Percentiles rank a stretch among this genome's conserved stretches.
phyloP scores from a whole-genome alignment of 257 asterid species.

The Solanum boliviense region DNA sequence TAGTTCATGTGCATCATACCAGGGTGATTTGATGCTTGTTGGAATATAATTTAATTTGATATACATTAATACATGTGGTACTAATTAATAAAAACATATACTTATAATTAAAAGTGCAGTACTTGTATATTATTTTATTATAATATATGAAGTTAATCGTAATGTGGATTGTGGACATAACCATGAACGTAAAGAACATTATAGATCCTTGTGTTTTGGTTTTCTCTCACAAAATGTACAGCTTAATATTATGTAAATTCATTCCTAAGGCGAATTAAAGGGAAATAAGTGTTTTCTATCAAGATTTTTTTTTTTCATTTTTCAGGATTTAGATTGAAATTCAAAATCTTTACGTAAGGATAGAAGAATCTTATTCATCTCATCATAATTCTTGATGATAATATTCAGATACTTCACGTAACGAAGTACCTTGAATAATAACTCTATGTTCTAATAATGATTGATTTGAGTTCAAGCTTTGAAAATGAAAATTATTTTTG shows the following conservation, averaged over 20 bases:
- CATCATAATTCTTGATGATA: background rate
- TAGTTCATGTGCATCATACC: background rate
- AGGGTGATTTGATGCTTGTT: background rate
- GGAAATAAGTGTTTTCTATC: background rate
- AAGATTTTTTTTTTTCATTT: background rate
- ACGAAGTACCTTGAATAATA: background rate
- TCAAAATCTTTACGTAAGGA: background rate
- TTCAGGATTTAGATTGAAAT: background rate
- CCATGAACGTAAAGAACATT: background rate
- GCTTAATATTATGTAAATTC: too few relatives aligned
- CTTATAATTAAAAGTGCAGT: background rate
- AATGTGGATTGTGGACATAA: background rate
- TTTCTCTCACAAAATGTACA: too few relatives aligned
- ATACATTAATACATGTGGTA: background rate
- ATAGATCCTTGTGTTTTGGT: too few relatives aligned
- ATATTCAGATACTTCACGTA: background rate
- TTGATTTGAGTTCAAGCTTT: background rate
- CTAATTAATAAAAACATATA: background rate
- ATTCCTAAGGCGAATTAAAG: background rate
- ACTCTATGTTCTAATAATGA: background rate
- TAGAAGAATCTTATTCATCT: background rate
- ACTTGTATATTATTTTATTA: background rate
- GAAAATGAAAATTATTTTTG: too few relatives aligned
- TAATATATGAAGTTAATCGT: background rate
- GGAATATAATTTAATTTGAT: background rate